Percentiles rank a stretch among this genome's conserved stretches.
Conservation (phyloP, 495 filamentous ascomycete genomes). For the Penicillium bovifimosum region DNA sequence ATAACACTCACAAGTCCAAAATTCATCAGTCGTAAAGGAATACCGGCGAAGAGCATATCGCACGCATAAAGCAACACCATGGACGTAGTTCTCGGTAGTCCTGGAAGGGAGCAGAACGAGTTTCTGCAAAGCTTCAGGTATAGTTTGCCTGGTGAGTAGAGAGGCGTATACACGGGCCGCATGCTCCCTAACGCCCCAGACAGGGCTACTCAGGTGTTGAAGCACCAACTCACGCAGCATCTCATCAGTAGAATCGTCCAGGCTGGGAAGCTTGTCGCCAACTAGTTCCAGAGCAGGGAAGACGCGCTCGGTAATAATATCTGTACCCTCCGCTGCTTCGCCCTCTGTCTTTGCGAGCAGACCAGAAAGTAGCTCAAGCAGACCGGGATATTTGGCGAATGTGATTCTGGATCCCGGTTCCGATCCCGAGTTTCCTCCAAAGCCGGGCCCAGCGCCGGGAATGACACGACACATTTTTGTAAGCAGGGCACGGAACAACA, state of each 20-base stretch:
- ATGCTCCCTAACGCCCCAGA: slow-evolving; percentile 89
- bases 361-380: slow-evolving; percentile 61
- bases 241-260: slow-evolving; percentile 27
- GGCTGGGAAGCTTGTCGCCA: slow-evolving; percentile 42
- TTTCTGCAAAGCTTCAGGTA: slow-evolving; percentile 40
- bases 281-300: slow-evolving; percentile 88
- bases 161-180: slow-evolving; percentile 73
- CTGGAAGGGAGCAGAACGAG: slow-evolving; percentile 40
- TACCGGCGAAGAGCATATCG: slow-evolving; percentile 44
- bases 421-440: slow-evolving; percentile 39
- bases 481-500: slow-evolving; percentile 79
- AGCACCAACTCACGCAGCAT: slow-evolving; percentile 32
- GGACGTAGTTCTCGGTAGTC: slow-evolving; percentile 54
- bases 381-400: slow-evolving; percentile 62
- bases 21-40: slow-evolving; percentile 25
- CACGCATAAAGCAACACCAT: slow-evolving; percentile 53
- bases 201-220: slow-evolving; percentile 55
- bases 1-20: slow-evolving; percentile 24
- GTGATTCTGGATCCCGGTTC: slow-evolving; percentile 40
- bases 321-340: slow-evolving; percentile 35
- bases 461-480: slow-evolving; percentile 53
- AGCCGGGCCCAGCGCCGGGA: slow-evolving; percentile 30
- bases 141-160: slow-evolving; percentile 51
- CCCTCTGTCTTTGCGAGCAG: slow-evolving; percentile 51
- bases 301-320: slow-evolving; percentile 58